Conservation (phyloP, 164 flowering plant genomes). For the Berberis vulgaris region DNA sequence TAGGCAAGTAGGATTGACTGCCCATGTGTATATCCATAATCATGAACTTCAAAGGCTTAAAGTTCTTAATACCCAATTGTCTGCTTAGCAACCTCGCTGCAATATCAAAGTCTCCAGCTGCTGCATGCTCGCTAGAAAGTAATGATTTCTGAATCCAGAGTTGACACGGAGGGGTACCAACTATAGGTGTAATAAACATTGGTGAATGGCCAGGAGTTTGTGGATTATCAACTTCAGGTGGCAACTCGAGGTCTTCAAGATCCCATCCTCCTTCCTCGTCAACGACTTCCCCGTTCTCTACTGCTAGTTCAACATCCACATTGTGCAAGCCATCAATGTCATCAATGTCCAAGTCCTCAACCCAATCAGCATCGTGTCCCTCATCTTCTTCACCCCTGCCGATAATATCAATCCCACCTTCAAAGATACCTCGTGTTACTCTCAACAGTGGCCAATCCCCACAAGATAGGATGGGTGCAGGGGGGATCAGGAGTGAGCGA, state of each 20-base stretch:
- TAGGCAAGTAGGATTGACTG: slow-evolving; percentile 59
- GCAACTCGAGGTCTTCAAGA: slow-evolving; percentile 60
- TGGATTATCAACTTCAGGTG: slow-evolving; percentile 55
- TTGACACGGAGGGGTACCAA: slow-evolving; percentile 81
- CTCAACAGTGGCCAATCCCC: slow-evolving; percentile 74
- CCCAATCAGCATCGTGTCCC: slow-evolving; percentile 70
- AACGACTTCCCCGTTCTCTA: slow-evolving; percentile 51
- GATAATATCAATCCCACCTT: slow-evolving; percentile 60
- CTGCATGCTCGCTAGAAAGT: slow-evolving; percentile 93
- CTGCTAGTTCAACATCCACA: slow-evolving; percentile 38
- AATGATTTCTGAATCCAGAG: slow-evolving; percentile 80
- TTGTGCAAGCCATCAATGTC: slow-evolving; percentile 55
- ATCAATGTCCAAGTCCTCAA: slow-evolving; percentile 60
- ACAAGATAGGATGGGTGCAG: slow-evolving; percentile 57
- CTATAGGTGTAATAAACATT: slow-evolving; percentile 65
- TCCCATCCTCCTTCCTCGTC: slow-evolving; percentile 79
- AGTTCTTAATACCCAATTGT: slow-evolving; percentile 63
- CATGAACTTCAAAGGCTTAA: slow-evolving; percentile 56
- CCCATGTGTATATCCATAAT: slow-evolving; percentile 71
- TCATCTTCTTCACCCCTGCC: slow-evolving; percentile 57
- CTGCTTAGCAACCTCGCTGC: slow-evolving; percentile 59
- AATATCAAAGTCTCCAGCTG: slow-evolving; percentile 82
- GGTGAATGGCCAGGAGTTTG: slow-evolving; percentile 45
- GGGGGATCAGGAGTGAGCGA: slow-evolving; percentile 70
- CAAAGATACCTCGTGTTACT: slow-evolving; percentile 79